Base-by-base conservation (phyloP, 257 asterid genomes). In the Solanum habrochaites region DNA sequence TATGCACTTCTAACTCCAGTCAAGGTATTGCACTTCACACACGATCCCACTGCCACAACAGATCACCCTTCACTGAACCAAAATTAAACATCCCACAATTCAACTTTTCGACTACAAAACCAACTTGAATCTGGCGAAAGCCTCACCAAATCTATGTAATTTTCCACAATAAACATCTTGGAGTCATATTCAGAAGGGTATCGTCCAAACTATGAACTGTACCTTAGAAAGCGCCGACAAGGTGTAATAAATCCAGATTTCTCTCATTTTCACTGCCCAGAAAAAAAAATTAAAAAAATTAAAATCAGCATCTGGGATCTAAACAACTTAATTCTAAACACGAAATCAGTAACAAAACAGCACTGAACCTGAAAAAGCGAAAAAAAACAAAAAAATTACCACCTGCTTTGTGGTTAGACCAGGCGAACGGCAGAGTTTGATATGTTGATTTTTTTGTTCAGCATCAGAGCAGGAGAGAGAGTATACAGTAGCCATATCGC, bases 201-300 rank as follows among this genome's bases (percentile, higher is more conserved):
- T 14, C 78, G n/a, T 71, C 45, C 60, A 21, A 58, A 80, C 40
- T 80, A 11, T 7, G 5, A 45, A 66, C 18, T 23, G 88, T 89
- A 96, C 99, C 99, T 96, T 86, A 96, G 98, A 85, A 93, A 95
- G 92, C 99, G 99, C 94, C 16, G 75, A 90, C 90, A 73, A 89
- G 91, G 89, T 83, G n/a, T 87, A 87, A 89, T 89, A 83, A 89
- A 90, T 89, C 92, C 92, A 84, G 90, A 31, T 35, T 83, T n/a
- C n/a, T 58, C 74, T 83, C 86, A 12, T 83, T 83, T 14, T 35
- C 98, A 92, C 99, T 96, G 27, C 88, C 83, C 90, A 14, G 14
- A 13, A 4, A 42, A 88, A 69, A 60, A 37, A 69, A 25, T n/a
- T n/a, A n/a, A n/a, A n/a, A n/a, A n/a, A n/a, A n/a, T n/a, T 14